These are phyloP conservation scores for Phoma sp. DNA, from an alignment of 2,329 filamentous ascomycete species.

Conservation along the genomic window DNA sequence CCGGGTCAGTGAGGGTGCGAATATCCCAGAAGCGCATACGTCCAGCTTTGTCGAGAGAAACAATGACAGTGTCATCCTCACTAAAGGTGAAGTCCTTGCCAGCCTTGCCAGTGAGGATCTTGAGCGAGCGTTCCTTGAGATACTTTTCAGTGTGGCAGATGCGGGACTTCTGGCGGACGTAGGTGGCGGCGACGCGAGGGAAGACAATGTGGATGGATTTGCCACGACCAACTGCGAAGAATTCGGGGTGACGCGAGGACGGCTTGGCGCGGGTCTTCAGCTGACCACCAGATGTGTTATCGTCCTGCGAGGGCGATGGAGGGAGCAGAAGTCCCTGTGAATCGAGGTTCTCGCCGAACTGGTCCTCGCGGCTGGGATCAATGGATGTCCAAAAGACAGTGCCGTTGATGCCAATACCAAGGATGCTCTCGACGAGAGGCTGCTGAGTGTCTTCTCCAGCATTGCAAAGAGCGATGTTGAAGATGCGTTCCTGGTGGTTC, in stretches of 20 bases:
- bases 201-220: conserved; percentile 93
- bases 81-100: conserved; percentile 99
- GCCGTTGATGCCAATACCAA: conserved; percentile 92
- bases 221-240: conserved; percentile 93
- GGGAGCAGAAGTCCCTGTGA: conserved; percentile 89
- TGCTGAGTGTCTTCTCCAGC: conserved; percentile 59
- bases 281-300: conserved; percentile 88
- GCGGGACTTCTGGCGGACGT: conserved; percentile 60
- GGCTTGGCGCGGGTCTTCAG: conserved; percentile 94
- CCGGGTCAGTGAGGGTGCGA: conserved; percentile 70
- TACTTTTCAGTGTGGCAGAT: conserved; percentile 87
- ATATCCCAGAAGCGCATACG: conserved; percentile 99
- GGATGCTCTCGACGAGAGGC: conserved; percentile 72
- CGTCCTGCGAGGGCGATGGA: conserved; percentile 83
- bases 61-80: conserved; percentile 92
- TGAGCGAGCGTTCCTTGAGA: conserved; percentile 83
- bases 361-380: conserved; percentile 53
- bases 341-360: conserved; percentile 80
- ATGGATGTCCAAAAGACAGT: conserved; percentile 95
- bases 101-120: conserved; percentile 96
- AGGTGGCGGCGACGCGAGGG: conserved; percentile 63
- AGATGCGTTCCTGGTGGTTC: conserved; percentile 89
- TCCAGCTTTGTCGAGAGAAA: conserved; percentile 95
- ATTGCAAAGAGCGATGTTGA: conserved; percentile 86
- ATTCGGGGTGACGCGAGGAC: conserved; percentile 87